Evolutionary conservation across 2,329 filamentous ascomycete genomes (phyloP).

Genomic region (Penicillium sp.): DNA sequence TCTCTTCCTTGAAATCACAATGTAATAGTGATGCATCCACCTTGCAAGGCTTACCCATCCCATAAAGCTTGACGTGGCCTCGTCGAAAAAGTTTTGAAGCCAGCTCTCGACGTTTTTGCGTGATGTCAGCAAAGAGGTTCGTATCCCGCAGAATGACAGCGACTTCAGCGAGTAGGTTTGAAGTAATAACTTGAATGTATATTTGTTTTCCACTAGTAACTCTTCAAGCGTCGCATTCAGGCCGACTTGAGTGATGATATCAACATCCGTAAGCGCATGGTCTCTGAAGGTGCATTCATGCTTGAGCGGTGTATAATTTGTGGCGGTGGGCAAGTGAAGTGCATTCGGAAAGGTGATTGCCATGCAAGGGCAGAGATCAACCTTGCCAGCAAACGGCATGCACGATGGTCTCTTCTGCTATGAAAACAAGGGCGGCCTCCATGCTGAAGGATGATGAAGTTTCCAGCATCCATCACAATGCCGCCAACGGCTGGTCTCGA

Average conservation of each 20-base stretch:
- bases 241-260: background rate
- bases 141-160: background rate
- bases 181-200: background rate
- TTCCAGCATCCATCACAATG: background rate
- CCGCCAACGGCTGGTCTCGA: background rate
- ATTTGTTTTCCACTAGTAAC: background rate
- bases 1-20: background rate
- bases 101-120: background rate
- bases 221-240: background rate
- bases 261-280: background rate
- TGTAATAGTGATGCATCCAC: background rate
- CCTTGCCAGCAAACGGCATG: background rate
- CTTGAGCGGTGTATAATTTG: background rate
- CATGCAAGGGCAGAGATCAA: background rate
- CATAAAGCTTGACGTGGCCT: background rate
- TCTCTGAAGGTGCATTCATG: background rate
- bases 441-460: background rate
- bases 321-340: background rate
- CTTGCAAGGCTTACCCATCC: background rate
- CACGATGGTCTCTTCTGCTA: background rate
- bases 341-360: background rate
- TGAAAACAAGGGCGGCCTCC: background rate
- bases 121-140: background rate
- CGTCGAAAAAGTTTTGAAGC: background rate
- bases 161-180: background rate